These are phyloP conservation scores for Myxozyma mucilagina DNA, from an alignment of 805 yeast genomes.

Conservation along the genomic window DNA sequence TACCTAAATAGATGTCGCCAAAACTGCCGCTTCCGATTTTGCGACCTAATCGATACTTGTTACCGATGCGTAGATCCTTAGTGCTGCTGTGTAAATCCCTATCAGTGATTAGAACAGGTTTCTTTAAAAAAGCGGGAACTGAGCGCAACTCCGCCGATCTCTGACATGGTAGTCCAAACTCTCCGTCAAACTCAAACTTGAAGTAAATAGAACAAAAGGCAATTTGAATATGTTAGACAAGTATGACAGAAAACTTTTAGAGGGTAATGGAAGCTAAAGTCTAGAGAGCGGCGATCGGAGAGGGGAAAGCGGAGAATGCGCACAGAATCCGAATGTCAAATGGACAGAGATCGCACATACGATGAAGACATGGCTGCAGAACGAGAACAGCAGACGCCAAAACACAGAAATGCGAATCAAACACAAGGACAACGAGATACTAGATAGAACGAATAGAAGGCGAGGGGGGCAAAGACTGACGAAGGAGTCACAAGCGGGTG, in stretches of 20 bases:
- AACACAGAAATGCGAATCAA: neutral
- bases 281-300: slow-evolving; percentile 2
- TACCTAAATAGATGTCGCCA: slow-evolving; percentile 87
- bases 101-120: neutral
- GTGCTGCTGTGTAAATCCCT: slow-evolving; percentile 84
- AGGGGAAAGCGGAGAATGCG: neutral
- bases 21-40: slow-evolving; percentile 97
- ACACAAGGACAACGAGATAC: neutral
- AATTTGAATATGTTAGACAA: too few relatives aligned
- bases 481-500: neutral
- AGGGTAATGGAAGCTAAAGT: too few relatives aligned
- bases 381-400: neutral
- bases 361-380: slow-evolving; percentile 5
- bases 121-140: neutral
- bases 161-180: neutral
- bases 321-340: neutral
- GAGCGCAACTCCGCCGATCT: neutral
- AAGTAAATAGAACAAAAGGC: too few relatives aligned
- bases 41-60: slow-evolving; percentile 89
- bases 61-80: slow-evolving; percentile 81
- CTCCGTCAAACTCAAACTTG: neutral
- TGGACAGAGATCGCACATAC: neutral
- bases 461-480: neutral
- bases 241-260: too few relatives aligned
- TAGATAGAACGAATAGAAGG: neutral